Evolutionary conservation across 208 protist genomes (phyloP), one percentile per base, ranked within the genome.

Genomic region (Phytomonas sp.): DNA sequence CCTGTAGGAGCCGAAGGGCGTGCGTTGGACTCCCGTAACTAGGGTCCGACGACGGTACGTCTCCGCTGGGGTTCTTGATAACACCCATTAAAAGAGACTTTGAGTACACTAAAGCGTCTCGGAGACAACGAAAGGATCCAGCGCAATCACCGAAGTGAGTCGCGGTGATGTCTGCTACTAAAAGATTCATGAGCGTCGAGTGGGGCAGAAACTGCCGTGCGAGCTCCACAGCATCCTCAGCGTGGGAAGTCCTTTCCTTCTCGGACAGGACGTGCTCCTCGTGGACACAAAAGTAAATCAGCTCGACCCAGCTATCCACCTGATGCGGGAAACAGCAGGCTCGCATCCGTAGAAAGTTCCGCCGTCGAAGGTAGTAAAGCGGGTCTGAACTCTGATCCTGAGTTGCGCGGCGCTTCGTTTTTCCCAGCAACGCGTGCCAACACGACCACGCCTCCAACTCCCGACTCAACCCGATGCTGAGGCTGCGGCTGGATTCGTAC

Each of bases 251-350:
- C 34, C 76, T 69, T 67, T 81, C 80, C 43, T 71, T 73, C 6
- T 77, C 74, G 1, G 70, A 72, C 60, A 81, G 31, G 6, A 74
- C 53, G 11, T 70, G 67, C 64, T 78, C 74, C 60, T 73, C 64
- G 46, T 76, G 71, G 5, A 79, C 70, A 59, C 76, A 82, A 56
- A 79, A 81, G 59, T 84, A 61, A 7, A 84, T 34, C 9, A 82
- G 66, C 34, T 87, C 76, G 31, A 73, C 70, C 76, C 82, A 87
- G 29, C 63, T 71, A 40, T 63, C 76, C 6, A 69, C 36, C 33
- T 89, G 80, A n/a, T 91, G 84, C 7, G 82, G 75, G 46, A 93
- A 91, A 64, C 78, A 81, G 62, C 77, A 82, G 9, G 77, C 76
- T 23, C 80, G 76, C 85, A 91, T 89, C 3, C 69, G 66, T 46